Evolutionary conservation across 2,329 filamentous ascomycete species (phyloP), one percentile per base, ranked within the genome.

Genomic region (Fusarium sp.): DNA sequence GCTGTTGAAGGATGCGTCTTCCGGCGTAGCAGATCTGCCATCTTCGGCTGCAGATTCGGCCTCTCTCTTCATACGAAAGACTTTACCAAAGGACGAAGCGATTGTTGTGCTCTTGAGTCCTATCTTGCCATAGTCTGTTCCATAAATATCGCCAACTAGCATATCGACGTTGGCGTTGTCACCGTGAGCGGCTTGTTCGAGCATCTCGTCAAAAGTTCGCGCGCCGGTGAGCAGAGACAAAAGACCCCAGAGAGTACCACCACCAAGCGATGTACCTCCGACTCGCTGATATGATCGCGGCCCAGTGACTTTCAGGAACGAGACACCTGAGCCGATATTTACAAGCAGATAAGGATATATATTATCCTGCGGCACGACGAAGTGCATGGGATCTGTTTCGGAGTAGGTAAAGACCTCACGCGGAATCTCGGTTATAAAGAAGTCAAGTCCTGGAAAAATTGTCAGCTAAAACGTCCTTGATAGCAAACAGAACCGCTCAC

Each of bases 351-450:
- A 99, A 6, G 96, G 96, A 81, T 99, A 98, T 68, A 98, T 94
- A 76, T 86, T 85, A 75, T 96, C 91, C n/a, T 91, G 87, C 3
- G 94, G 91, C 69, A 92, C 90, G 75, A 92, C 91, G 80, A 98
- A 98, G 79, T 94, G 90, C 93, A 98, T 97, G 9, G 95, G 95
- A 77, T 96, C 92, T 39, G 90, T 89, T 81, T 97, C 96, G 80
- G 93, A 95, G 83, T 98, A 98, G 26, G 95, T 98, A 80, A 99
- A 99, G 62, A 99, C 96, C 84, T 99, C 96, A 76, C 93, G 91
- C 26, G 96, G 96, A 68, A 99, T 98, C 81, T 98, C 95, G 74
- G 94, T 97, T 80, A 98, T 98, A 87, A 99, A 98, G 85, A 98
- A 99, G 82, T 99, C 96, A 48, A 99, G 91, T 18, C 96, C 95